Evolutionary conservation across 345 rosid species (phyloP).

Genomic region (Eucalyptus urophylla): DNA sequence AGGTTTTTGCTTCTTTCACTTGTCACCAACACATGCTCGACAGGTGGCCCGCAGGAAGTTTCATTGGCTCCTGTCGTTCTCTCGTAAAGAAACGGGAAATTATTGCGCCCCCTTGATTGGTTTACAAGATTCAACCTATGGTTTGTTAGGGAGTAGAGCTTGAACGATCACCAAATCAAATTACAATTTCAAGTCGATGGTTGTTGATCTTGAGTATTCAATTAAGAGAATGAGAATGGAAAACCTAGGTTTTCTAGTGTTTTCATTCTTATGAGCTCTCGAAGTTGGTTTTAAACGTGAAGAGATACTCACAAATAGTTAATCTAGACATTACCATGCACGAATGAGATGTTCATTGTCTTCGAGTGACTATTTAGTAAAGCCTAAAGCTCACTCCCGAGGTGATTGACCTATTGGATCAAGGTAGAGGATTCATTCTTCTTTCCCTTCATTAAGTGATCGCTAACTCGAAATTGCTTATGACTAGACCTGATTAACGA

Average conservation of each 20-base stretch:
- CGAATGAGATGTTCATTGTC: rapidly evolving
- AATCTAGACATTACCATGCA: rapidly evolving
- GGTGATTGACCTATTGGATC: neutral
- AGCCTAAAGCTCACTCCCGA: neutral
- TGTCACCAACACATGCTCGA: neutral
- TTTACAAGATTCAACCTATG: neutral
- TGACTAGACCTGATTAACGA: rapidly evolving
- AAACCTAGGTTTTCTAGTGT: neutral
- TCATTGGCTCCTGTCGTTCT: neutral
- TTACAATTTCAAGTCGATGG: neutral
- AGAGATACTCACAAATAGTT: neutral
- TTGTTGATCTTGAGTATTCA: neutral
- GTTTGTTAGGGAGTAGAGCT: neutral
- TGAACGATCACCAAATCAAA: neutral
- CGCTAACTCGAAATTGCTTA: neutral
- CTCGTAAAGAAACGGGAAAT: neutral
- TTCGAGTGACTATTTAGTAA: neutral
- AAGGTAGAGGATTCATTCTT: neutral
- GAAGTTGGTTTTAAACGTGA: rapidly evolving
- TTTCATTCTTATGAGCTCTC: neutral
- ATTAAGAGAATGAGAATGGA: neutral
- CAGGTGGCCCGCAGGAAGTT: neutral
- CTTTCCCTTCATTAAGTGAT: neutral
- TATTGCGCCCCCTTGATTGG: neutral
- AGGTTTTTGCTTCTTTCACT: neutral